phyloP scores from a whole-genome alignment of 75 land plant species.

The Pinus albicaulis region DNA sequence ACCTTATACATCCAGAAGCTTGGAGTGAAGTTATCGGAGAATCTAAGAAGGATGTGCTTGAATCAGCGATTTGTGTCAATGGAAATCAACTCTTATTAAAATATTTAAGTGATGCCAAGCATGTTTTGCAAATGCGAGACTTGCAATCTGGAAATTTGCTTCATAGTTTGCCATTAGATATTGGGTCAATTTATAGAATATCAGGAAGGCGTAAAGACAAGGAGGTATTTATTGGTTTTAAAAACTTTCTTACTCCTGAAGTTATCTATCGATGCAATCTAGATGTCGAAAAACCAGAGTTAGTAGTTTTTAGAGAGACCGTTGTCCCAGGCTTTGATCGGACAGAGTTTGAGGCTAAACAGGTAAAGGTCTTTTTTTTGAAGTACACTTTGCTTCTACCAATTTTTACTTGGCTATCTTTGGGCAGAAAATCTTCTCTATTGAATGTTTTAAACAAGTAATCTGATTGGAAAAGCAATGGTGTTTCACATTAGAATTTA shows the following conservation, averaged over 20 bases:
- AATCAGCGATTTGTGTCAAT: constrained; percentile 67
- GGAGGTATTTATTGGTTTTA: constrained; percentile 68
- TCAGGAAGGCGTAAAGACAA: constrained; percentile 77
- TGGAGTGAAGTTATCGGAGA: constrained; percentile 85
- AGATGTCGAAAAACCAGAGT: constrained; percentile 40
- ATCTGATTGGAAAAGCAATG: no score
- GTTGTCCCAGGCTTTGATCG: constrained; percentile 80
- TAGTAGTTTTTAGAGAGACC: constrained; percentile 73
- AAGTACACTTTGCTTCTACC: no score
- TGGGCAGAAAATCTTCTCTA: constrained; percentile 8
- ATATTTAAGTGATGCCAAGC: constrained; percentile 92
- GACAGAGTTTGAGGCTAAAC: constrained; percentile 60
- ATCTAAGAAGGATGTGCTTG: constrained; percentile 72
- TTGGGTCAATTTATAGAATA: constrained; percentile 71
- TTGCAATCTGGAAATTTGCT: constrained; percentile 61
- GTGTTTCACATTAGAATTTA: no score
- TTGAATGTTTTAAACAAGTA: no score
- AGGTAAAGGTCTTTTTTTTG: constrained; percentile 47
- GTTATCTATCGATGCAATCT: constrained; percentile 82
- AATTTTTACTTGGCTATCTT: no score
- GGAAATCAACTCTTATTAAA: constrained; percentile 52
- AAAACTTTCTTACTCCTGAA: constrained; percentile 86
- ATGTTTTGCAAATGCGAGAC: constrained; percentile 73
- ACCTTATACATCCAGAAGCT: constrained; percentile 48
- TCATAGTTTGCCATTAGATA: constrained; percentile 77